These are phyloP conservation scores for Lipomyces mesembrius DNA, from an alignment of 805 yeast genomes.

Conservation along the genomic window DNA sequence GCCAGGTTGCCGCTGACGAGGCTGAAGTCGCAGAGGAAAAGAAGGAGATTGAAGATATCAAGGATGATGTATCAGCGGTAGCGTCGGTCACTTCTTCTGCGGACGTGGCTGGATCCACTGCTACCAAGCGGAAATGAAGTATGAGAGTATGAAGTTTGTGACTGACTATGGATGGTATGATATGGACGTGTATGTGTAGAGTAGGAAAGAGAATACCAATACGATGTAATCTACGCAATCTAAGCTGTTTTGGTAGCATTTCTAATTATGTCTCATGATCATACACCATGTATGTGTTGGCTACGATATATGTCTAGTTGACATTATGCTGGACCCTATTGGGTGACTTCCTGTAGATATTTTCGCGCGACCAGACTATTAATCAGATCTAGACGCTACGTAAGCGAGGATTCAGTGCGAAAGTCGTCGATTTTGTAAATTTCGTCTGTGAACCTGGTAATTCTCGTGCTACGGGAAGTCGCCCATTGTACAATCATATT, in stretches of 20 bases:
- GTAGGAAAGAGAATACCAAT: background rate
- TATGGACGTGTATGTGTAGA: background rate
- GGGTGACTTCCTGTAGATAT: no score
- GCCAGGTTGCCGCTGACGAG: conserved; percentile 43
- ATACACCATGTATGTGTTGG: background rate
- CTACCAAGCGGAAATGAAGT: conserved; percentile 6
- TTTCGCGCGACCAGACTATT: no score
- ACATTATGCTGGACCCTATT: no score
- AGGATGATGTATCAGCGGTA: conserved; percentile 12
- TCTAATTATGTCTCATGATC: background rate
- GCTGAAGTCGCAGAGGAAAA: conserved; percentile 17
- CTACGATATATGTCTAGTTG: background rate
- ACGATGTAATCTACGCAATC: background rate
- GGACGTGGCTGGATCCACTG: conserved; percentile 11
- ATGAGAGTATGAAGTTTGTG: background rate
- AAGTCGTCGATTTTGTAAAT: no score
- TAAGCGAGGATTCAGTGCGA: no score
- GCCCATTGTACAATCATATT: no score
- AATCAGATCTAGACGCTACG: no score
- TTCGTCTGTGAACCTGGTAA: no score
- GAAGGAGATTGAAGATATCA: conserved; percentile 14
- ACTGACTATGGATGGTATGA: background rate
- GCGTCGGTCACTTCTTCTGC: conserved; percentile 14
- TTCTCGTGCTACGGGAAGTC: no score
- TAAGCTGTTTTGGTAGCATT: no score